These are phyloP conservation scores for Ogataea thermomethanolica DNA, from an alignment of 805 yeast genomes.

Conservation along the genomic window DNA sequence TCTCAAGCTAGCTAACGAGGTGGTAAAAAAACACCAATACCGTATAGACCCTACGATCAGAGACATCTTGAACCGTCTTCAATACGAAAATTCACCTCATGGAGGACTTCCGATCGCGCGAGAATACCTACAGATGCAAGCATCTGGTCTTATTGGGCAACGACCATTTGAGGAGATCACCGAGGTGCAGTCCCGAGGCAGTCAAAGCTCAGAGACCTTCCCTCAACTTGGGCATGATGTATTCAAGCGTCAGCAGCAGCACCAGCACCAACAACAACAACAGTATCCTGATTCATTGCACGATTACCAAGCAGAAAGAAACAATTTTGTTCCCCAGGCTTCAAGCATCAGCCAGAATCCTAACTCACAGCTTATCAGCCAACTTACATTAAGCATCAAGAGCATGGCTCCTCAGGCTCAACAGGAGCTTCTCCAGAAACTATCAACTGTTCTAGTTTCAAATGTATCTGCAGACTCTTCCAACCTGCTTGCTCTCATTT, in stretches of 20 bases:
- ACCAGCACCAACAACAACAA: background rate
- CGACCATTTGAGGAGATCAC: background rate
- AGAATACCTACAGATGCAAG: slow-evolving; percentile 17
- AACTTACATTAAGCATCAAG: slow-evolving; percentile 22
- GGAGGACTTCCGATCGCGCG: slow-evolving; percentile 44
- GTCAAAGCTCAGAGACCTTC: slow-evolving; percentile 6
- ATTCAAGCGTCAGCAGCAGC: slow-evolving; percentile 4
- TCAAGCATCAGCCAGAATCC: slow-evolving; percentile 4
- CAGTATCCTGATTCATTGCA: background rate
- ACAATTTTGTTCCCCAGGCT: too few relatives aligned
- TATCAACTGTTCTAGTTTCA: slow-evolving; percentile 9
- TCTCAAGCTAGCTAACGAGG: slow-evolving; percentile 58
- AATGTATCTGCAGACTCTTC: slow-evolving; percentile 1
- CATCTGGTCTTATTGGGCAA: slow-evolving; percentile 9
- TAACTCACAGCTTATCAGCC: slow-evolving; percentile 27
- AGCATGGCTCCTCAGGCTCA: slow-evolving; percentile 25
- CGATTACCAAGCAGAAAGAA: too few relatives aligned
- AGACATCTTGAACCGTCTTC: slow-evolving; percentile 55
- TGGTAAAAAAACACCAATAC: slow-evolving; percentile 40
- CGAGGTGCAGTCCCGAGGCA: slow-evolving; percentile 3
- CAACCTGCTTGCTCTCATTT: background rate
- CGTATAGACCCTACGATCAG: slow-evolving; percentile 61
- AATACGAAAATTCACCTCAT: slow-evolving; percentile 57
- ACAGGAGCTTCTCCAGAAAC: slow-evolving; percentile 22
- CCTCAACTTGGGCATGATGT: slow-evolving; percentile 12